These are phyloP conservation scores for Nicotiana sylvestris DNA, from an alignment of 257 asterid species.

Conservation along the genomic window DNA sequence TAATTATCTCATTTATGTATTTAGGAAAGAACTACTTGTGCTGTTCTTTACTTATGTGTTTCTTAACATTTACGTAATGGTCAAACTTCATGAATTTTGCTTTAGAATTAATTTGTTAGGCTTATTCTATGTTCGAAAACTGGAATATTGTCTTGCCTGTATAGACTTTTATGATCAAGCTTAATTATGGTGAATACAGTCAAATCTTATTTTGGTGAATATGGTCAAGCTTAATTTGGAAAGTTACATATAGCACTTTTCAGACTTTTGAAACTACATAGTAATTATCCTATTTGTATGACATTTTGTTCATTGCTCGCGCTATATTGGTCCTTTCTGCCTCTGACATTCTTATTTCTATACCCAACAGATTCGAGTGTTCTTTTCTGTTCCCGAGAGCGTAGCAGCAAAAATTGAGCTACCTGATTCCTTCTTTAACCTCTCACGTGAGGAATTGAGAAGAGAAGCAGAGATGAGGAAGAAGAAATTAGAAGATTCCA, in stretches of 20 bases:
- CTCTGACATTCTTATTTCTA: conserved; percentile 11
- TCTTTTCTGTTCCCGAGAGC: conserved; percentile 84
- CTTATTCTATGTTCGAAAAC: neutral
- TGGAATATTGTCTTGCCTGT: neutral
- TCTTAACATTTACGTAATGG: neutral
- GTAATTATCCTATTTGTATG: neutral
- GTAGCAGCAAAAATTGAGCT: conserved; percentile 78
- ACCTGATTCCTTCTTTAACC: conserved; percentile 79
- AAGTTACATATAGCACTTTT: neutral
- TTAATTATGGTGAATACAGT: too few relatives aligned
- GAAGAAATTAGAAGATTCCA: conserved; percentile 76
- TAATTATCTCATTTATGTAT: neutral
- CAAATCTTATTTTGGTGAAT: neutral
- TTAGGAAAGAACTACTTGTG: neutral
- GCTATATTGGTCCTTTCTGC: neutral
- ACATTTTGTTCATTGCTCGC: neutral
- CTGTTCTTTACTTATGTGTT: neutral
- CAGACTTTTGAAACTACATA: neutral
- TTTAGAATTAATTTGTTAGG: neutral
- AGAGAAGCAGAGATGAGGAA: conserved; percentile 74
- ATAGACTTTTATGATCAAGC: neutral
- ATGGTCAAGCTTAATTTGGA: neutral
- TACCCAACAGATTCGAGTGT: conserved; percentile 57
- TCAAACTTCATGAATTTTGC: neutral
- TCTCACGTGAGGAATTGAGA: conserved; percentile 64